phyloP scores from a whole-genome alignment of 352 stramenopile species.

The Discostella stelligera region DNA sequence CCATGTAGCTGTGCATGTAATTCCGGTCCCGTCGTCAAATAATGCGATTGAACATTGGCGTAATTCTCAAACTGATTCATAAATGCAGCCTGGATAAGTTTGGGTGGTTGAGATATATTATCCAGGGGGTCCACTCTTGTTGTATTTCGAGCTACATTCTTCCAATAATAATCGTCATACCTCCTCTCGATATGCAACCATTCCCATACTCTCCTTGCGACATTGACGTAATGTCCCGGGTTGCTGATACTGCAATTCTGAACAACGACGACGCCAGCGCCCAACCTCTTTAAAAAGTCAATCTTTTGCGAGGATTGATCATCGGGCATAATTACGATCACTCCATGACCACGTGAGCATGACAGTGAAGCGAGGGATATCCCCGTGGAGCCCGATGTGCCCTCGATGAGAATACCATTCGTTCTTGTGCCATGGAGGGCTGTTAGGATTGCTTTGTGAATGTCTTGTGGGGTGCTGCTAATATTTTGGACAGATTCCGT shows the following conservation, averaged over 20 bases:
- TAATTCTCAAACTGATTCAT: slow-evolving; percentile 98
- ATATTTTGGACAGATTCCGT: not conserved
- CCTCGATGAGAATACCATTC: slow-evolving; percentile 94
- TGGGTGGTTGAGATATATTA: slow-evolving; percentile 11
- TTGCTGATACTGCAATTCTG: slow-evolving; percentile 93
- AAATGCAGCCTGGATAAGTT: slow-evolving; percentile 87
- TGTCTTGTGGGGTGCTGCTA: slow-evolving; percentile 21
- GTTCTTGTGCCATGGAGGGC: slow-evolving; percentile 56
- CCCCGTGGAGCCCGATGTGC: slow-evolving; percentile 95
- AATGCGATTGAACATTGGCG: slow-evolving; percentile 94
- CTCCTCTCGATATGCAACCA: slow-evolving; percentile 81
- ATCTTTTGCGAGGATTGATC: slow-evolving; percentile 91
- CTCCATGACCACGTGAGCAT: slow-evolving; percentile 89
- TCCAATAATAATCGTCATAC: slow-evolving; percentile 49
- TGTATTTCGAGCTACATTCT: not conserved
- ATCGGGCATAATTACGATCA: slow-evolving; percentile 96
- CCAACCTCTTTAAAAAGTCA: slow-evolving; percentile 59
- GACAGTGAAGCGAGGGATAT: slow-evolving; percentile 94
- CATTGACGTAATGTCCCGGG: slow-evolving; percentile 97
- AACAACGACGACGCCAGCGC: slow-evolving; percentile 70
- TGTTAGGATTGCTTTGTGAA: slow-evolving; percentile 41
- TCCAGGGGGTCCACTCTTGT: not conserved
- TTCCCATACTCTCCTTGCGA: slow-evolving; percentile 87
- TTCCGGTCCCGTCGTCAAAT: slow-evolving; percentile 91
- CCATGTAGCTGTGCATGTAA: slow-evolving; percentile 92